phyloP scores from a whole-genome alignment of 2,329 filamentous ascomycete species.

The Ambrosiella beaveri region DNA sequence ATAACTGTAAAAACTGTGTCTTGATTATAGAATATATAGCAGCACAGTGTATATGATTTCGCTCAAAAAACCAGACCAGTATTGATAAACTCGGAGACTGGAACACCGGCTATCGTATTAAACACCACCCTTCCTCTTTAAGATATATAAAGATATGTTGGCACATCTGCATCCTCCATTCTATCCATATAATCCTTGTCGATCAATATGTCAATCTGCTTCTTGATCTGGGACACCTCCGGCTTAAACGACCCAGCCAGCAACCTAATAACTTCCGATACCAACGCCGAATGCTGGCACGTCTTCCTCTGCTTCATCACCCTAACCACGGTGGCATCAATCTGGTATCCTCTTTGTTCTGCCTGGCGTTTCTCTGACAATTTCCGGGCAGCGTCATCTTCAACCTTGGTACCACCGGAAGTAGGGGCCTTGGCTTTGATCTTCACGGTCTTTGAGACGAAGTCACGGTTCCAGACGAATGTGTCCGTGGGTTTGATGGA shows the following conservation, averaged over 20 bases:
- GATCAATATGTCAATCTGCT: conserved; percentile 62
- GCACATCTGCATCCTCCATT: conserved; percentile 45
- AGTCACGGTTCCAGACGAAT: conserved; percentile 69
- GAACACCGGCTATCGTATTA: background rate
- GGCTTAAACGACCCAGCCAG: conserved; percentile 55
- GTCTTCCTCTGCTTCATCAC: conserved; percentile 77
- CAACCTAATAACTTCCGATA: conserved; percentile 56
- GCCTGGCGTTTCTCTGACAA: conserved; percentile 62
- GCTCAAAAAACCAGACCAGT: background rate
- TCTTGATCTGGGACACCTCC: conserved; percentile 62
- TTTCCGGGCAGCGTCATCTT: conserved; percentile 51
- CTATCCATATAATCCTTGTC: conserved; percentile 63
- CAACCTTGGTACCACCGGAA: conserved; percentile 47
- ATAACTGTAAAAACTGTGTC: no score
- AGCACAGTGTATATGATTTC: background rate
- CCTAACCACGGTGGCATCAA: conserved; percentile 61
- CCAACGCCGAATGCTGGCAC: conserved; percentile 49
- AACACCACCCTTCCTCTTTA: conserved; percentile 22
- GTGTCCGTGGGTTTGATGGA: conserved; percentile 57
- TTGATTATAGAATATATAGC: background rate
- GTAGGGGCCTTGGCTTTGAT: conserved; percentile 47
- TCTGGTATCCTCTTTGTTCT: conserved; percentile 49
- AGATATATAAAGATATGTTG: conserved; percentile 56
- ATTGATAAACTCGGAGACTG: background rate
- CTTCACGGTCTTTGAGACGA: conserved; percentile 66